phyloP scores from a whole-genome alignment of 148 eudicot species.

The Pharnaceum exiguum region DNA sequence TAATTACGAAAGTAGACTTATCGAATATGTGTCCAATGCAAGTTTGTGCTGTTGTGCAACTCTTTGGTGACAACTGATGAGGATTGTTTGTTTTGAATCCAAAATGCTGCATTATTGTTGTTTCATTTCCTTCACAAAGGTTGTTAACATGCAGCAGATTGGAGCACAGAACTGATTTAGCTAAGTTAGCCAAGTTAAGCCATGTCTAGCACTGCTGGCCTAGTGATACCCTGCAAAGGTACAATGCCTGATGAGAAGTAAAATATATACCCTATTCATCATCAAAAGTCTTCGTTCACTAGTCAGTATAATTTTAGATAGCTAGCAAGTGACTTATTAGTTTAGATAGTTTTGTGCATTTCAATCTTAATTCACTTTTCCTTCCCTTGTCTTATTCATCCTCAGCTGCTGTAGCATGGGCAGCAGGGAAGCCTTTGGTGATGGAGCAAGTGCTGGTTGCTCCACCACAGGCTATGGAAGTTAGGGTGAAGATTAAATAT shows the following conservation, averaged over 20 bases:
- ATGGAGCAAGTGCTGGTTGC: slow-evolving; percentile 79
- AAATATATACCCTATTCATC: not conserved
- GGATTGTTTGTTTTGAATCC: too few species aligned
- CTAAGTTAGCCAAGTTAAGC: not conserved
- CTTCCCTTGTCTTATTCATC: not conserved
- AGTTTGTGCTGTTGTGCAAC: too few species aligned
- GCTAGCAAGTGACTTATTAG: too few species aligned
- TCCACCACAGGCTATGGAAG: slow-evolving; percentile 61
- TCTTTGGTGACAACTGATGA: too few species aligned
- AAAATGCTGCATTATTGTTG: too few species aligned
- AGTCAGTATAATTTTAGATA: not conserved
- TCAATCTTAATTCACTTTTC: not conserved
- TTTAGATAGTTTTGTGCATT: not conserved
- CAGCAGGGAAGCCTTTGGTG: slow-evolving; percentile 73
- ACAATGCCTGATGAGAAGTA: not conserved
- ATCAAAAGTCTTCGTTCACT: not conserved
- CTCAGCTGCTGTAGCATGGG: slow-evolving; percentile 78
- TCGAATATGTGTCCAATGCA: too few species aligned
- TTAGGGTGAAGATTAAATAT: slow-evolving; percentile 71
- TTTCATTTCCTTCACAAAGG: too few species aligned
- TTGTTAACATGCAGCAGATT: not conserved
- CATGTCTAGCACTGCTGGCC: slow-evolving; percentile 30
- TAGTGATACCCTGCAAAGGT: slow-evolving; percentile 42
- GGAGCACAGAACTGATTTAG: not conserved
- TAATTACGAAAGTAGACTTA: too few species aligned